Conservation (phyloP, 352 stramenopile species). For the Thalassiosira livingstoniorum region DNA sequence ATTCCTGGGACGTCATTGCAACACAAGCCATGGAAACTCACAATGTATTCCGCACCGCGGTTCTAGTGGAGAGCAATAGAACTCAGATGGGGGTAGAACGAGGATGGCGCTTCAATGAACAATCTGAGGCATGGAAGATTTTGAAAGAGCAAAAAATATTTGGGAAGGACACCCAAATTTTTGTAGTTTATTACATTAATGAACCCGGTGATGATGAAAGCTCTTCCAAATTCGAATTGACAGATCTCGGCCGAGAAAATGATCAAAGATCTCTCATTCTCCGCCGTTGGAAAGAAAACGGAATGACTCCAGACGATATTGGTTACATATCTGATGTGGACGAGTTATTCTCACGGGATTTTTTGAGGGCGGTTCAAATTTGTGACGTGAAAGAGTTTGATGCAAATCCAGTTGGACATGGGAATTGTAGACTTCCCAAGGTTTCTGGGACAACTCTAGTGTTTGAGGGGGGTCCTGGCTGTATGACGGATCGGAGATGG, state of each 20-base stretch:
- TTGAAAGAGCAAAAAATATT: conserved; percentile 27
- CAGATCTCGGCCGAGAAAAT: conserved; percentile 7
- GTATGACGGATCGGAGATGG: background rate
- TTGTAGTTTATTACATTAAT: conserved; percentile 49
- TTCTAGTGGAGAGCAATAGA: conserved; percentile 47
- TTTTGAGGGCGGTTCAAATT: conserved; percentile 48
- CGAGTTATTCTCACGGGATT: conserved; percentile 57
- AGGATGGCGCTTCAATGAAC: conserved; percentile 33
- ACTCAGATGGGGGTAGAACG: conserved; percentile 28
- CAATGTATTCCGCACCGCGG: conserved; percentile 52
- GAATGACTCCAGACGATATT: conserved; percentile 60
- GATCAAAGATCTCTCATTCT: conserved; percentile 30
- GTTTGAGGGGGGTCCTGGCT: conserved; percentile 17
- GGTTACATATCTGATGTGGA: conserved; percentile 47
- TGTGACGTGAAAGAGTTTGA: conserved; percentile 49
- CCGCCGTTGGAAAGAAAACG: conserved; percentile 47
- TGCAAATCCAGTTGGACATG: conserved; percentile 17
- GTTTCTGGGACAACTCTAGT: conserved; percentile 29
- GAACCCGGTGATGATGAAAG: background rate
- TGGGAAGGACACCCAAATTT: conserved; percentile 46
- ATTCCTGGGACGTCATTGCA: conserved; percentile 41
- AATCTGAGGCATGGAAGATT: conserved; percentile 28
- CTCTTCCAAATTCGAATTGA: too few species aligned
- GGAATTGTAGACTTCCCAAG: conserved; percentile 18
- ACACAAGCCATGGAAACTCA: conserved; percentile 28